Percentiles rank a stretch among this genome's conserved stretches.
These are phyloP conservation scores for Pleurozium schreberi DNA, from an alignment of 225 moss, liverwort and hornwort species.

Conservation along the genomic window DNA sequence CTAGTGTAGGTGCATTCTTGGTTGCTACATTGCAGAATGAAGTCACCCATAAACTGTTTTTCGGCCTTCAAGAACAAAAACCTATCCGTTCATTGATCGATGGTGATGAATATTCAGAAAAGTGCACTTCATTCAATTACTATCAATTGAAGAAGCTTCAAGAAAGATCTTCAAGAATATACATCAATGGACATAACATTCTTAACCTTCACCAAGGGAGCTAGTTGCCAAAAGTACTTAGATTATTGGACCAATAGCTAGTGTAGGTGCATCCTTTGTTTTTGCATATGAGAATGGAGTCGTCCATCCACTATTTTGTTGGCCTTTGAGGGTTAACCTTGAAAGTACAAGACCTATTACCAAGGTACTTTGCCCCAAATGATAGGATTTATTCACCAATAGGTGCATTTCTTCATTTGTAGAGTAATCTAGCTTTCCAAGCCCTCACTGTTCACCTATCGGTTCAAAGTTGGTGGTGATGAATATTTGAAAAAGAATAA, in stretches of 20 bases:
- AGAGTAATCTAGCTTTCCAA: neutral
- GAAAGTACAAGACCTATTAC: neutral
- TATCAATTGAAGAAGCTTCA: neutral
- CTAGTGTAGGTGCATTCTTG: neutral
- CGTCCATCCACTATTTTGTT: too few species aligned
- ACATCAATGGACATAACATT: neutral
- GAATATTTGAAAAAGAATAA: neutral
- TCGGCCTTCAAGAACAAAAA: too few species aligned
- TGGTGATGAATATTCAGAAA: neutral
- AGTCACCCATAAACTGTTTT: too few species aligned
- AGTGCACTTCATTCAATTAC: neutral
- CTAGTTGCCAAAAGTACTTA: too few species aligned
- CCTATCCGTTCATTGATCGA: too few species aligned
- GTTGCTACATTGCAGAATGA: too few species aligned
- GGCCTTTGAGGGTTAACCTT: too few species aligned
- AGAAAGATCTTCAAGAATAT: neutral
- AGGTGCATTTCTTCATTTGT: neutral
- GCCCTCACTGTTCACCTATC: neutral
- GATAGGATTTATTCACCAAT: neutral
- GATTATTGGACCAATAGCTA: too few species aligned
- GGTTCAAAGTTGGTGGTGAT: rapidly evolving
- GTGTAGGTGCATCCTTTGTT: too few species aligned
- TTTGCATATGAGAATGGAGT: too few species aligned
- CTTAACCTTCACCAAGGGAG: too few species aligned
- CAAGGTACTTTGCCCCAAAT: neutral